Percentiles rank a stretch among this genome's conserved stretches.
Conservation (phyloP, 2,329 filamentous ascomycete species). For the Fusarium poae region DNA sequence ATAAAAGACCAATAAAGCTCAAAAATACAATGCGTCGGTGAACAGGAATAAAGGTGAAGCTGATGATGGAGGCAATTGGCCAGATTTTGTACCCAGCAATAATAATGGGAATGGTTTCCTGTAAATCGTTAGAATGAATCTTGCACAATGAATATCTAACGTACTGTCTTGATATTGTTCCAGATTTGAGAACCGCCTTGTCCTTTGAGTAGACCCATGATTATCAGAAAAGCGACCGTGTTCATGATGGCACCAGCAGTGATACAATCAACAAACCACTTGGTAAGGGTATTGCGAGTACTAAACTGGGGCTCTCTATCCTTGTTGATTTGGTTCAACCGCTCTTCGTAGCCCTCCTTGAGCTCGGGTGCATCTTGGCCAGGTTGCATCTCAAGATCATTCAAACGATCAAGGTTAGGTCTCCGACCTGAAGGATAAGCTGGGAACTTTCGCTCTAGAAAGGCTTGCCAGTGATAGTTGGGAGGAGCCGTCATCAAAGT, state of each 20-base stretch:
- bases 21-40: constrained; percentile 64
- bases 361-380: constrained; percentile 44
- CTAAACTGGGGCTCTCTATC: constrained; percentile 53
- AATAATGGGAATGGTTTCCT: constrained; percentile 63
- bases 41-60: constrained; percentile 64
- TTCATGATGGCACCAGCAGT: constrained; percentile 62
- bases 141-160: background rate
- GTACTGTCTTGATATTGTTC: constrained; percentile 55
- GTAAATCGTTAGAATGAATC: background rate
- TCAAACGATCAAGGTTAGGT: constrained; percentile 27
- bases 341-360: constrained; percentile 43
- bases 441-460: constrained; percentile 66
- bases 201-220: constrained; percentile 62
- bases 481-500: constrained; percentile 67
- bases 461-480: constrained; percentile 70
- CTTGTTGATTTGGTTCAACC: constrained; percentile 37
- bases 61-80: constrained; percentile 65
- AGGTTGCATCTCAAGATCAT: constrained; percentile 50
- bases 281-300: constrained; percentile 58
- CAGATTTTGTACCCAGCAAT: constrained; percentile 65
- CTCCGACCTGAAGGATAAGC: constrained; percentile 52
- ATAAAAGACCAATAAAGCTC: constrained; percentile 62
- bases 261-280: constrained; percentile 66
- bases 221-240: constrained; percentile 60
- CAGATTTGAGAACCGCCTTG: constrained; percentile 55